Evolutionary conservation across 2,329 filamentous ascomycete genomes (phyloP), one percentile per base, ranked within the genome.

Genomic region (Sarocladium kiliense): DNA sequence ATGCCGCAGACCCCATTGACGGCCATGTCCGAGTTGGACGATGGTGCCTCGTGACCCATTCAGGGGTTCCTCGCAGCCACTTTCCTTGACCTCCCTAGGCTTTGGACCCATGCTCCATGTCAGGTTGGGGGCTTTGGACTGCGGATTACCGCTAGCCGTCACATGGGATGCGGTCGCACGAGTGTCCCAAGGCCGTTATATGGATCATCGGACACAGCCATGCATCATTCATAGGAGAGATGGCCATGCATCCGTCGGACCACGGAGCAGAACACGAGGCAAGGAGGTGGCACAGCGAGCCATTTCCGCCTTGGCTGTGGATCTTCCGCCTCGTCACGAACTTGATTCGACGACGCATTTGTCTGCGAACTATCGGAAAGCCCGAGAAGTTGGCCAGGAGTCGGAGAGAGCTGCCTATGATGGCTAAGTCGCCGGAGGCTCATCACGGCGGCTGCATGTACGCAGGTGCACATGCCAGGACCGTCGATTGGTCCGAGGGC

Each of bases 401-500:
- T 25, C 41, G 41, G 18, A 25, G 41, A 44, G 41, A 44, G 41
- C 21, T 44, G 18, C 41, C 41, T 44, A 44, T 44, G 41, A 44
- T 25, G 7, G 41, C 41, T 9, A 44, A 44, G 41, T 44, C 41
- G 41, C 41, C 41, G 41, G 16, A 18, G 41, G 18, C 21, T 44
- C 41, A 23, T 25, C 41, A 23, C 7, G 41, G 18, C 41, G 19
- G 18, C 7, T 23, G 41, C 21, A 41, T 41, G 37, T 19, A 41
- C 10, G 37, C 37, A 41, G 37, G n/a, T 41, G 37, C 41, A 44
- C 16, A 25, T 44, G 19, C 18, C 21, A 44, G 41, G 16, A 44
- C 41, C 25, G 41, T 44, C 41, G 12, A 44, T 44, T 44, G 41
- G 41, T 44, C 41, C 21, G 41, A 21, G 41, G 41, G 41, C 41